Conservation (phyloP, 1,139 yeast species). For the Taphrina flavorubra region DNA sequence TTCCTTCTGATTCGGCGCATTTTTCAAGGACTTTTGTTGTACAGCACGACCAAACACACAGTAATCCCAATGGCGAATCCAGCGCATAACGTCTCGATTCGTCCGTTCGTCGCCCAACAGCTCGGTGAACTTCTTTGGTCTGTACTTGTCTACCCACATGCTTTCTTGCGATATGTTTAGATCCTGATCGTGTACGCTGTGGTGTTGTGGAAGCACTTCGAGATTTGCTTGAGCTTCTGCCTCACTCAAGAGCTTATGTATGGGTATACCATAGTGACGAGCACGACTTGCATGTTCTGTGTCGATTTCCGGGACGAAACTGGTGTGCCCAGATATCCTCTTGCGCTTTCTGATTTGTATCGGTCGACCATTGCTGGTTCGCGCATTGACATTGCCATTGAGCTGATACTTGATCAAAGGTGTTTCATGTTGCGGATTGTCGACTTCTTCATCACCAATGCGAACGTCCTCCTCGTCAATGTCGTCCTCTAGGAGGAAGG, state of each 20-base stretch:
- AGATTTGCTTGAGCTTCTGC: not conserved
- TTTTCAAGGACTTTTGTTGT: slow-evolving; percentile 2
- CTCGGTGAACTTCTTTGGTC: slow-evolving; percentile 75
- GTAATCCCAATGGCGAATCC: slow-evolving; percentile 83
- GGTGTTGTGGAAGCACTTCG: not conserved
- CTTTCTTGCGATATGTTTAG: not conserved
- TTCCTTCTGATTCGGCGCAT: not conserved
- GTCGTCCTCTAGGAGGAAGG: slow-evolving; percentile 34
- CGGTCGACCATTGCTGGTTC: slow-evolving; percentile 24
- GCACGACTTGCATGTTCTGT: slow-evolving; percentile 30
- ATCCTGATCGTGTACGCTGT: not conserved
- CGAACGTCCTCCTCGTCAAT: slow-evolving; percentile 17
- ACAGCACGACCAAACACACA: slow-evolving; percentile 61
- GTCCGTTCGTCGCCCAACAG: slow-evolving; percentile 80
- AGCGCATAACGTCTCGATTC: slow-evolving; percentile 71
- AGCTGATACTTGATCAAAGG: not conserved
- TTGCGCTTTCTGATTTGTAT: slow-evolving; percentile 12
- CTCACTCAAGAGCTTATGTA: slow-evolving; percentile 21
- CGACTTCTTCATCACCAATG: not conserved
- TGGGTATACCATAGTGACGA: slow-evolving; percentile 27
- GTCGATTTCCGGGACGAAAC: slow-evolving; percentile 18
- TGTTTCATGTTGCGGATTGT: not conserved
- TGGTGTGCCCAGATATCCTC: slow-evolving; percentile 13
- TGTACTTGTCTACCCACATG: slow-evolving; percentile 74
- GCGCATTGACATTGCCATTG: slow-evolving; percentile 13